Evolutionary conservation across 805 yeast genomes (phyloP), one percentile per base, ranked within the genome.

Genomic region (Saccharomycopsis capsularis): DNA sequence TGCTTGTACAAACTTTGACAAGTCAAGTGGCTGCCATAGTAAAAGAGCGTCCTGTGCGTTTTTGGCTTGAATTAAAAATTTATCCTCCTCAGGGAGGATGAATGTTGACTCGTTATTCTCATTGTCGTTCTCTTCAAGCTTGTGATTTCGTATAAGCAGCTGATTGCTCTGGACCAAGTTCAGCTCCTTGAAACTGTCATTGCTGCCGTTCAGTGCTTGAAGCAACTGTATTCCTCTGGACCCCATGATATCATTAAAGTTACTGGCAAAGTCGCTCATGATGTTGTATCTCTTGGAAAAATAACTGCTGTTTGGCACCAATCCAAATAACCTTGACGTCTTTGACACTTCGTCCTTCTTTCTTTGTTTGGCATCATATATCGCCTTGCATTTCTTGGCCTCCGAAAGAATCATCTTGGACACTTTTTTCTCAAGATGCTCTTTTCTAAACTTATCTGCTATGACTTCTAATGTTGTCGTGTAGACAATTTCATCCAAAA

Each of bases 1-100:
- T 16, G 39, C 16, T 36, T 36, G 39, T 36, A 36, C 13, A 18
- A 16, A 36, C 5, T 32, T 23, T 2, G 19, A 22, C 25, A 78
- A 55, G 52, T 71, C 68, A 11, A 75, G 52, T 1, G 79, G 78
- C 35, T 63, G 60, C 84, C 83, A 78, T 15, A 48, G 25, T 21
- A 7, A 23, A 5, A 15, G 6, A 11, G 74, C 60, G 35, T 65
- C 62, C 24, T 63, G 60, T 15, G 73, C 64, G 45, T 63, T 66
- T 4, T 56, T 55, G 47, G 71, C 70, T 41, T 68, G 55, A 2
- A 46, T 52, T 5, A 60, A 54, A 34, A 67, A 63, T 11, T 56
- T 63, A 51, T 65, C 63, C 15, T 42, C 57, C 48, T 64, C 66
- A 2, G 60, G 49, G 1, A 56, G 18, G n/a, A n/a, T n/a, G n/a